Evolutionary conservation across 192 early-diverging fungal genomes (phyloP).

Genomic region (Lunasporangiospora selenospora): DNA sequence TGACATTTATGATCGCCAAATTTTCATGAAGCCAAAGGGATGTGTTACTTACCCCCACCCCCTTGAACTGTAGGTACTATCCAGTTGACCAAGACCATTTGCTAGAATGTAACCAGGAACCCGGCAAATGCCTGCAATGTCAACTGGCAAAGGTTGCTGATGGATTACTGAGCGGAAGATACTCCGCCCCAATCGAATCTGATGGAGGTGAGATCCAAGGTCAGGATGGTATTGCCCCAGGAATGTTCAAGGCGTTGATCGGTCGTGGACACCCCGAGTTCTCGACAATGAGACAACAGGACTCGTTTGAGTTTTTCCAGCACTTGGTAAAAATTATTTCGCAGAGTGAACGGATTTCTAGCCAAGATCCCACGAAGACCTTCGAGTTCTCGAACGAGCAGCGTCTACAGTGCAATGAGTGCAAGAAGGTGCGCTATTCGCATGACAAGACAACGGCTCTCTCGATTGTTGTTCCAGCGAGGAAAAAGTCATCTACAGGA

Average conservation of each 20-base stretch:
- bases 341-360: slow-evolving; percentile 74
- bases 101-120: slow-evolving; percentile 53
- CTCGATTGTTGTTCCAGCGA: slow-evolving; percentile 76
- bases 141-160: slow-evolving; percentile 93
- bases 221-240: slow-evolving; percentile 87
- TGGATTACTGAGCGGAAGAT: slow-evolving; percentile 89
- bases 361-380: slow-evolving; percentile 73
- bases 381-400: slow-evolving; percentile 87
- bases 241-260: slow-evolving; percentile 90
- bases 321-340: slow-evolving; percentile 76
- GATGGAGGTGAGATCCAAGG: slow-evolving; percentile 53
- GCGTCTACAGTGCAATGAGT: slow-evolving; percentile 85
- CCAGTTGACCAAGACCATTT: slow-evolving; percentile 56
- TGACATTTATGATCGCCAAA: neutral
- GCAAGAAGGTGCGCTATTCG: slow-evolving; percentile 83
- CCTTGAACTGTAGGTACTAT: slow-evolving; percentile 22
- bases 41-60: neutral
- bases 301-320: slow-evolving; percentile 94
- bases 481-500: slow-evolving; percentile 30
- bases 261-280: slow-evolving; percentile 95
- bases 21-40: neutral
- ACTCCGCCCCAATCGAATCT: slow-evolving; percentile 63
- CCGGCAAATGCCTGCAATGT: slow-evolving; percentile 86
- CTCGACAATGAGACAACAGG: slow-evolving; percentile 97
- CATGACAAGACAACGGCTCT: slow-evolving; percentile 56